Conservation (phyloP, 2,329 filamentous ascomycete species). For the Pseudonectria buxi region DNA sequence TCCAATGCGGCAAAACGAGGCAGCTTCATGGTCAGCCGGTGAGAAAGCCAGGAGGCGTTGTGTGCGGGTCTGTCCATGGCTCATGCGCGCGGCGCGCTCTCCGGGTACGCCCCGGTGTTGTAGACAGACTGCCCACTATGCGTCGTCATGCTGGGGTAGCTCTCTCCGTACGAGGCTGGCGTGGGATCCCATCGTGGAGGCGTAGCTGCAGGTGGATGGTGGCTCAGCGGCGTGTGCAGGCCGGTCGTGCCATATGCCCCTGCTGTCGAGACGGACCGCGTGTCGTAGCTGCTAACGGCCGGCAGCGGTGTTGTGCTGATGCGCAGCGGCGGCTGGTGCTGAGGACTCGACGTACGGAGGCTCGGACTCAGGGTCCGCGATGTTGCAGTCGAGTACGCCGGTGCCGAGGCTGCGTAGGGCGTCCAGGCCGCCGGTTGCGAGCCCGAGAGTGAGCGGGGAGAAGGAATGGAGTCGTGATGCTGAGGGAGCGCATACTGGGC, state of each 20-base stretch:
- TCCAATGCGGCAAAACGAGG: constrained; percentile 18
- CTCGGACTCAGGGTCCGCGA: constrained; percentile 37
- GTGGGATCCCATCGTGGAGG: constrained; percentile 36
- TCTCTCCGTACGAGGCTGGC: constrained; percentile 31
- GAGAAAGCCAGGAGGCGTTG: constrained; percentile 15
- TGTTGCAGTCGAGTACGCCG: constrained; percentile 27
- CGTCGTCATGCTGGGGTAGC: constrained; percentile 32
- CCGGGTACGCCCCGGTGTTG: constrained; percentile 34
- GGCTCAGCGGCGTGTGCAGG: constrained; percentile 33
- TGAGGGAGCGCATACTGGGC: constrained; percentile 34
- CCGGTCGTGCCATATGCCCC: constrained; percentile 35
- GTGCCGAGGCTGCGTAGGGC: constrained; percentile 32
- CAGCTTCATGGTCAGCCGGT: constrained; percentile 7
- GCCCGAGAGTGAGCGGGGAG: constrained; percentile 45
- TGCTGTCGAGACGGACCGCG: constrained; percentile 22
- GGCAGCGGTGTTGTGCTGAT: constrained; percentile 33
- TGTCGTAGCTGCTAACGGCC: constrained; percentile 34
- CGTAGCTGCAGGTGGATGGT: constrained; percentile 31
- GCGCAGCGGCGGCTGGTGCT: constrained; percentile 29
- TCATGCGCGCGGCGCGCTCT: constrained; percentile 37
- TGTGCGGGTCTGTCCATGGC: constrained; percentile 14
- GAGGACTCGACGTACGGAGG: constrained; percentile 29
- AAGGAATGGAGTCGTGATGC: constrained; percentile 45
- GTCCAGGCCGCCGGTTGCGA: constrained; percentile 40
- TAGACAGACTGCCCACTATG: constrained; percentile 35